Evolutionary conservation across 2,329 filamentous ascomycete genomes (phyloP).

Genomic region (Hirsutella rhossiliensis): DNA sequence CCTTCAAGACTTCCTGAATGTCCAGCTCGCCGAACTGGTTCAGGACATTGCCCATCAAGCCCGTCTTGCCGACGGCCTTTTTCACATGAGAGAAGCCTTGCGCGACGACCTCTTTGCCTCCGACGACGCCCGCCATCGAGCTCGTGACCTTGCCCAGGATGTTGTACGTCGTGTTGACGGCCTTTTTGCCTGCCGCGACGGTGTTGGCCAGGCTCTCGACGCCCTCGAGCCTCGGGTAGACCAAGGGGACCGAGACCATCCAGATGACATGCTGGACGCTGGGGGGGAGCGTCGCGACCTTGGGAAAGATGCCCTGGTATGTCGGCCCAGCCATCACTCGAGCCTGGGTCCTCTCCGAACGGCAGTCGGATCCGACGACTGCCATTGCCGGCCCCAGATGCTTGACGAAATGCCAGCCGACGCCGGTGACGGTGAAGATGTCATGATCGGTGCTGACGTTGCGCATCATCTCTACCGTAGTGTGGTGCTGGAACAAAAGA

Average conservation of each 20-base stretch:
- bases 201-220: slow-evolving; percentile 87
- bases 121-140: slow-evolving; percentile 88
- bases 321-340: slow-evolving; percentile 94
- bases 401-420: slow-evolving; percentile 97
- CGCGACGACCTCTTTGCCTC: slow-evolving; percentile 83
- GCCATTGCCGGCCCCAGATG: slow-evolving; percentile 86
- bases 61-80: slow-evolving; percentile 89
- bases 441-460: slow-evolving; percentile 82
- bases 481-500: slow-evolving; percentile 95
- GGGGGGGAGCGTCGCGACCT: slow-evolving; percentile 78
- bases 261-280: slow-evolving; percentile 94
- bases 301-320: slow-evolving; percentile 95
- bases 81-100: slow-evolving; percentile 93
- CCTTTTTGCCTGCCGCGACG: slow-evolving; percentile 89
- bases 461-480: slow-evolving; percentile 82
- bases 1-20: slow-evolving; percentile 83
- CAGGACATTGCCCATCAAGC: slow-evolving; percentile 88
- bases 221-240: slow-evolving; percentile 85
- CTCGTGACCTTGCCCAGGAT: slow-evolving; percentile 90
- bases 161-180: slow-evolving; percentile 93
- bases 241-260: slow-evolving; percentile 83
- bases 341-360: slow-evolving; percentile 79
- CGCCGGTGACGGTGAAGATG: slow-evolving; percentile 93
- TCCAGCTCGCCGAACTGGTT: slow-evolving; percentile 96
- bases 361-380: slow-evolving; percentile 79